Conservation (phyloP, 805 yeast genomes). For the Ogataea haglerorum region DNA sequence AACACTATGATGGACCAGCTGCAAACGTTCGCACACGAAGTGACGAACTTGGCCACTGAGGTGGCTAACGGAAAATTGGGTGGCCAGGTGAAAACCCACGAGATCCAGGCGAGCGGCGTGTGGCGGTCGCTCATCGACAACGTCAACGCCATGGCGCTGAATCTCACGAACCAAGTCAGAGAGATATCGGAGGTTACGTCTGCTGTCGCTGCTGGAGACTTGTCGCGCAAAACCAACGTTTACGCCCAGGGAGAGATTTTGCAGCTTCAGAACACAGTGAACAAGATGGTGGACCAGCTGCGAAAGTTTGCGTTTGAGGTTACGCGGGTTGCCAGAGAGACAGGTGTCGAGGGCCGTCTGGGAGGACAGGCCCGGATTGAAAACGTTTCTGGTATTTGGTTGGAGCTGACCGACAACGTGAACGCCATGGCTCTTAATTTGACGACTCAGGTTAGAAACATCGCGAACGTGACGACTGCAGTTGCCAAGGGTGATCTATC, state of each 20-base stretch:
- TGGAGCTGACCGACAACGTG: slow-evolving; percentile 79
- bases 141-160: slow-evolving; percentile 84
- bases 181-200: slow-evolving; percentile 88
- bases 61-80: slow-evolving; percentile 89
- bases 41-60: slow-evolving; percentile 81
- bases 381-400: slow-evolving; percentile 85
- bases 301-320: slow-evolving; percentile 83
- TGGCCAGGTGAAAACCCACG: slow-evolving; percentile 71
- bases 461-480: slow-evolving; percentile 84
- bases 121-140: slow-evolving; percentile 85
- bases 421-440: slow-evolving; percentile 87
- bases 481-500: slow-evolving; percentile 81
- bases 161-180: slow-evolving; percentile 81
- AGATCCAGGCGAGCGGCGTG: slow-evolving; percentile 77
- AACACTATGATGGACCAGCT: slow-evolving; percentile 88
- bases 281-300: slow-evolving; percentile 84
- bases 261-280: slow-evolving; percentile 81
- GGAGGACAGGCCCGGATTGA: slow-evolving; percentile 86
- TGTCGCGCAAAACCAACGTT: slow-evolving; percentile 78
- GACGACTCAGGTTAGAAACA: slow-evolving; percentile 84
- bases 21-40: slow-evolving; percentile 77
- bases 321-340: slow-evolving; percentile 82
- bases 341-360: slow-evolving; percentile 83
- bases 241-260: slow-evolving; percentile 90
- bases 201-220: slow-evolving; percentile 85